Evolutionary conservation across 768 basidiomycete genomes (phyloP), one percentile per base, ranked within the genome.

Genomic region (Trametes maxima): DNA sequence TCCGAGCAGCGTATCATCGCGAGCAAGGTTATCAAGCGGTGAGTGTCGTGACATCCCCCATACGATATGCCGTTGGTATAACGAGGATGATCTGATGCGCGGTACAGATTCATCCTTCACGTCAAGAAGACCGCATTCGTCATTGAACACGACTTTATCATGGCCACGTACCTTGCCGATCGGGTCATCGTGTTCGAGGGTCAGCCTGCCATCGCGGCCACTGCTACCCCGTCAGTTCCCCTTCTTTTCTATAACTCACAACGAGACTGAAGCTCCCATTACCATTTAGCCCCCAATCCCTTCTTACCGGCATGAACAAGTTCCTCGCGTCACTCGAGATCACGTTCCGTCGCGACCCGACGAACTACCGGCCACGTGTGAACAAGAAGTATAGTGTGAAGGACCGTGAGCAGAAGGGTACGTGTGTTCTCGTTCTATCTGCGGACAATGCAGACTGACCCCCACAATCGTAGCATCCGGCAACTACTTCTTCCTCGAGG

Each of bases 121-220:
- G 85, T 94, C 14, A 97, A 97, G 81, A 95, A 95, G 79, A 98
- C 95, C 1, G 97, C 97, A 0, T 98, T 99, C 74, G 85, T 99
- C 69, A 98, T 99, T 71, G 97, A 99, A 83, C 97, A 99, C 86
- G 96, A 98, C 80, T 98, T 99, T 76, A 97, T 98, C 79, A 98
- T 98, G 96, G 95, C 96, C 3, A 98, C 96, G 2, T 98, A 99
- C 76, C 90, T 99, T 57, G 96, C 97, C 43, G 97, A 99, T 73
- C 90, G 96, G 47, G 94, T 97, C 69, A 94, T 96, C 61, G 94
- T 95, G 13, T 95, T 94, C 68, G 88, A 91, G 72, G 92, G 92
- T 40, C 75, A 86, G 68, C 96, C 97, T 6, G 95, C 95, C 43
- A 75, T 95, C 51, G 55, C 88, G 52, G 95, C 97, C 17, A 95